Evolutionary conservation across 2,329 filamentous ascomycete species (phyloP).

Genomic region (Onygena corvina): DNA sequence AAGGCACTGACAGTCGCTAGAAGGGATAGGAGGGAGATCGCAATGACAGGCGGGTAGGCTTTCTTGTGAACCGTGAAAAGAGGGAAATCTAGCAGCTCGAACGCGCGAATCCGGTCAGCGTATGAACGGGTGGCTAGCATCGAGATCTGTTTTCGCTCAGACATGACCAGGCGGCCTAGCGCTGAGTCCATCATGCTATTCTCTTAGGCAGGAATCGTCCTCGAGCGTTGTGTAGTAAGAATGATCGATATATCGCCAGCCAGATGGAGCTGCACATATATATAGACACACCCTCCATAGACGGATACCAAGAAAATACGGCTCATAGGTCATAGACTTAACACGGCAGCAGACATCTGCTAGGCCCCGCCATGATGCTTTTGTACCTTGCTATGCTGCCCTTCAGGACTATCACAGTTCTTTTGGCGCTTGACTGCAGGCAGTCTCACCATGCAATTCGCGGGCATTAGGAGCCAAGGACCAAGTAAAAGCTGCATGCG

Average conservation of each 20-base stretch:
- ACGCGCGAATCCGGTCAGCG: not conserved
- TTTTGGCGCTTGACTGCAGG: not conserved
- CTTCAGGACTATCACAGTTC: not conserved
- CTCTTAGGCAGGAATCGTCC: not conserved
- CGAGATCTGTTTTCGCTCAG: not conserved
- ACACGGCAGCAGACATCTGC: too few species aligned
- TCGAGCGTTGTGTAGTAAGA: too few species aligned
- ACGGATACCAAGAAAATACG: too few species aligned
- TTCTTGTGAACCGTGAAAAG: not conserved
- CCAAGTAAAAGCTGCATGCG: too few species aligned
- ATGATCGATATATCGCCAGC: too few species aligned
- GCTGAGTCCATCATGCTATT: not conserved
- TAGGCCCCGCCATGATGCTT: too few species aligned
- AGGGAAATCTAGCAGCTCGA: not conserved
- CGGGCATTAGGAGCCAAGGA: not conserved
- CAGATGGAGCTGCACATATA: too few species aligned
- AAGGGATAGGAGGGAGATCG: conserved; percentile 30
- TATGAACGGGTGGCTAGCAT: not conserved
- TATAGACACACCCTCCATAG: too few species aligned
- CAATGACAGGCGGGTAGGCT: not conserved
- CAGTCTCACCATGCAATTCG: not conserved
- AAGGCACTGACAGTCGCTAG: conserved; percentile 35
- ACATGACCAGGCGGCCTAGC: not conserved
- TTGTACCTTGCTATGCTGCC: not conserved
- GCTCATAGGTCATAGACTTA: too few species aligned